phyloP scores from a whole-genome alignment of 169 alveolate genomes.

The Plasmodium ovale region DNA sequence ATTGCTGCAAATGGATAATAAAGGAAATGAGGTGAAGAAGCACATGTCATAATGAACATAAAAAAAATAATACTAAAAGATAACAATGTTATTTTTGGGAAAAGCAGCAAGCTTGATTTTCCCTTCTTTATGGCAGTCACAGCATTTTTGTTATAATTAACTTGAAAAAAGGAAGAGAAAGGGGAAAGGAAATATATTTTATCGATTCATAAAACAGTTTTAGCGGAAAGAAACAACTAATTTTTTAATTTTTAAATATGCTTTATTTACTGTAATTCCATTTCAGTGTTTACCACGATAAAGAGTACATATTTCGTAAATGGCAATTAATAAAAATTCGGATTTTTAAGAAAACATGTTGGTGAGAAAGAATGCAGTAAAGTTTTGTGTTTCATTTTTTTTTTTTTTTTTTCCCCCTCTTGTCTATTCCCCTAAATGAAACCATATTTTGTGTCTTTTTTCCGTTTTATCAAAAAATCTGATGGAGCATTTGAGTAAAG shows the following conservation, averaged over 20 bases:
- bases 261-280: background rate
- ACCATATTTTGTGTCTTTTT: background rate
- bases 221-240: too few relatives aligned
- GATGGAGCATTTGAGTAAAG: constrained; percentile 43
- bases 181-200: too few relatives aligned
- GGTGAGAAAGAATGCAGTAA: background rate
- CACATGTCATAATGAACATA: background rate
- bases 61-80: background rate
- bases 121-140: background rate
- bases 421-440: constrained; percentile 4
- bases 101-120: too few relatives aligned
- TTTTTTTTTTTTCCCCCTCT: constrained; percentile 3
- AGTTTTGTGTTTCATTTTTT: background rate
- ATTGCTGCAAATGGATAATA: too few relatives aligned
- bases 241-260: too few relatives aligned
- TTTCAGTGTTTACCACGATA: background rate
- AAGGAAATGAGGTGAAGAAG: background rate
- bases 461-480: background rate
- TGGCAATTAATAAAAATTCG: too few relatives aligned
- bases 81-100: background rate
- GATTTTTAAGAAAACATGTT: background rate
- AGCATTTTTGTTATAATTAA: background rate
- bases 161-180: too few relatives aligned
- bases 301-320: background rate
- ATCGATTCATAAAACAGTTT: too few relatives aligned